Evolutionary conservation across 73 alveolate species (phyloP).

Genomic region (Uronychia binucleata): DNA sequence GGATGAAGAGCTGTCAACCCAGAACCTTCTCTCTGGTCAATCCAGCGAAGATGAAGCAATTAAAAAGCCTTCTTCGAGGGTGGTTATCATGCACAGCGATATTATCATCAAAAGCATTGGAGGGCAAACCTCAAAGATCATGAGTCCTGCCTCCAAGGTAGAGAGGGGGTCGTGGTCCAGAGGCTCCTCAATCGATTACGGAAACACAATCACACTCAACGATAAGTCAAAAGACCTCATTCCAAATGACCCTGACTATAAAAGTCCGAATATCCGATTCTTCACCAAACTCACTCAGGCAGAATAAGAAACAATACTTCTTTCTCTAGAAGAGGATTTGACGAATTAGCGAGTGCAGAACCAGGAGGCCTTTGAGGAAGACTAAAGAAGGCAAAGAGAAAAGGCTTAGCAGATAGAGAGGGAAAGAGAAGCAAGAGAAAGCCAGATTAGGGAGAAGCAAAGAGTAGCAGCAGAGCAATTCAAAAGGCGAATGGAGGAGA

Average conservation of each 20-base stretch:
- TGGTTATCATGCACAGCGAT: too few relatives aligned
- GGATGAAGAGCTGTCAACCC: background rate
- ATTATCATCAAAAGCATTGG: too few relatives aligned
- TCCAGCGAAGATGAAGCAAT: background rate
- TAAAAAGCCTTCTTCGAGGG: background rate
- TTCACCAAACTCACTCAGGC: background rate
- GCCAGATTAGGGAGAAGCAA: slow-evolving; percentile 9
- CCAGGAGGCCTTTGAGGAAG: background rate
- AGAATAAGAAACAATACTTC: background rate
- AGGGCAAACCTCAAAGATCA: background rate
- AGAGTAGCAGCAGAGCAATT: slow-evolving; percentile 31
- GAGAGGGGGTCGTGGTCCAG: background rate
- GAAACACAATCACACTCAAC: background rate
- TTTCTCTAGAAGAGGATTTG: background rate
- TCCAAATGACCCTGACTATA: too few relatives aligned
- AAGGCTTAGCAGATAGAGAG: slow-evolving; percentile 3
- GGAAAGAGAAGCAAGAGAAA: background rate
- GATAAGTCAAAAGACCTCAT: too few relatives aligned
- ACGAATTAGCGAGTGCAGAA: background rate
- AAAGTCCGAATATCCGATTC: background rate
- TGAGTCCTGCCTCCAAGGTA: background rate
- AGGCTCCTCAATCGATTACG: background rate
- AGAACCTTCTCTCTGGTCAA: background rate
- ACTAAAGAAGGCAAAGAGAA: background rate
- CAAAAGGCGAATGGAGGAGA: slow-evolving; percentile 31